Evolutionary conservation across 78 protist genomes (phyloP).

Genomic region (Polysphondylium violaceum): DNA sequence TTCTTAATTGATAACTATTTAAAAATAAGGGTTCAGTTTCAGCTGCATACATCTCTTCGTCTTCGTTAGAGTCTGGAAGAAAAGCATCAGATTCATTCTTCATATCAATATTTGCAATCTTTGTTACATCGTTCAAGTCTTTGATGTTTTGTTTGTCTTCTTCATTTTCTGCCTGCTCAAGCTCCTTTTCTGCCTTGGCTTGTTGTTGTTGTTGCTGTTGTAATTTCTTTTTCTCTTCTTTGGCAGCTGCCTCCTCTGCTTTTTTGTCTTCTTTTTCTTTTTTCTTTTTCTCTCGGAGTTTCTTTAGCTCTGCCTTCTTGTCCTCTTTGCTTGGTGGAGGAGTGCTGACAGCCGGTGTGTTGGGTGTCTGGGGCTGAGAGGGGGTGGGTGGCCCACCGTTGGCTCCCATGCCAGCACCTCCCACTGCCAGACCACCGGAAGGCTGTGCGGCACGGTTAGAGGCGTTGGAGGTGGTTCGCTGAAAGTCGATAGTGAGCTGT

Average conservation of each 20-base stretch:
- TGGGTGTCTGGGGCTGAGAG: not conserved
- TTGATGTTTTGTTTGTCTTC: conserved; percentile 56
- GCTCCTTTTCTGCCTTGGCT: conserved; percentile 7
- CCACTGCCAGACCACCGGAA: too few relatives aligned
- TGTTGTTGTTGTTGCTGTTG: not conserved
- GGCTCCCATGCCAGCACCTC: not conserved
- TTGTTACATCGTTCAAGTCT: conserved; percentile 69
- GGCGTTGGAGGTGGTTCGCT: not conserved
- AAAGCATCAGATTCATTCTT: conserved; percentile 64
- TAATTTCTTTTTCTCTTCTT: conserved; percentile 24
- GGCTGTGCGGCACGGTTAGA: too few relatives aligned
- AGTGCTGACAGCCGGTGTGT: not conserved
- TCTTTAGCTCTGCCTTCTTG: conserved; percentile 25
- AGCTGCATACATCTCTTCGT: conserved; percentile 43
- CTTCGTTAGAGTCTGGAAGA: conserved; percentile 44
- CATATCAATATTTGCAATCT: conserved; percentile 69
- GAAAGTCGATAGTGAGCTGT: conserved; percentile 12
- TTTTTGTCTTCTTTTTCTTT: conserved; percentile 6
- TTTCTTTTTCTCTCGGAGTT: not conserved
- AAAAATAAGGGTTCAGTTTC: conserved; percentile 71
- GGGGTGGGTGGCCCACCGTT: not conserved
- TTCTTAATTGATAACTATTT: conserved; percentile 36
- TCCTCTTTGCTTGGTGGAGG: conserved; percentile 12
- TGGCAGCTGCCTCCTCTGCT: not conserved
- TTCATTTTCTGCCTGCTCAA: conserved; percentile 12